These are phyloP conservation scores for Aspergillus sp. DNA, from an alignment of 2,329 filamentous ascomycete species.

Conservation along the genomic window DNA sequence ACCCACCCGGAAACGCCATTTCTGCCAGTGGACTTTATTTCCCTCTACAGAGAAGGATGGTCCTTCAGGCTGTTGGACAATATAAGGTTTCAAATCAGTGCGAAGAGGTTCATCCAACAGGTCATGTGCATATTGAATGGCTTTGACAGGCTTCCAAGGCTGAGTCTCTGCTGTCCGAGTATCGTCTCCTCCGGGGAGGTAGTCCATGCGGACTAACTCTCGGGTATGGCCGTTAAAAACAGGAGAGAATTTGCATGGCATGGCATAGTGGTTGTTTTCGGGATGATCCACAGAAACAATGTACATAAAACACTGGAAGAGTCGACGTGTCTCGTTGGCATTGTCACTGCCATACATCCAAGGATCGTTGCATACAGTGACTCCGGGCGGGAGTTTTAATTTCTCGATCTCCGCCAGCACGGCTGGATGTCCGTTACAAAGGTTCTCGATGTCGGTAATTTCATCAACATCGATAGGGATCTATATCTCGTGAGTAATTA, in stretches of 20 bases:
- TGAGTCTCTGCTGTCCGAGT: conserved; percentile 55
- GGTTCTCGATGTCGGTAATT: conserved; percentile 57
- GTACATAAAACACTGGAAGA: conserved; percentile 45
- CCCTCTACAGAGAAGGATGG: conserved; percentile 62
- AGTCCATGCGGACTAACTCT: conserved; percentile 68
- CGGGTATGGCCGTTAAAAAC: conserved; percentile 59
- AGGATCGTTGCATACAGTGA: conserved; percentile 58
- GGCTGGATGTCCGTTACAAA: conserved; percentile 54
- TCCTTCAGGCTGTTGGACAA: conserved; percentile 65
- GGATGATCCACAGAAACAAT: conserved; percentile 35
- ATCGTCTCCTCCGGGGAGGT: conserved; percentile 66
- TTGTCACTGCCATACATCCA: conserved; percentile 66
- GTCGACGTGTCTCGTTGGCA: conserved; percentile 38
- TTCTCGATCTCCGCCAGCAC: conserved; percentile 61
- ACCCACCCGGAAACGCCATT: conserved; percentile 61
- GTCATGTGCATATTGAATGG: conserved; percentile 60
- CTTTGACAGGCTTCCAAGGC: conserved; percentile 57
- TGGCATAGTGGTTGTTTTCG: conserved; percentile 38
- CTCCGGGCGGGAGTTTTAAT: conserved; percentile 57
- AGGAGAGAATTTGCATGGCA: conserved; percentile 38
- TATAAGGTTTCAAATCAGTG: conserved; percentile 63
- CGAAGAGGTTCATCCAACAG: conserved; percentile 62
- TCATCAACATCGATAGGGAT: conserved; percentile 61
- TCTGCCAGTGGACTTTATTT: conserved; percentile 64
- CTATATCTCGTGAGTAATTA: conserved; percentile 53